Conservation (phyloP, 1,139 yeast genomes). For the Blastobotrys persicus region DNA sequence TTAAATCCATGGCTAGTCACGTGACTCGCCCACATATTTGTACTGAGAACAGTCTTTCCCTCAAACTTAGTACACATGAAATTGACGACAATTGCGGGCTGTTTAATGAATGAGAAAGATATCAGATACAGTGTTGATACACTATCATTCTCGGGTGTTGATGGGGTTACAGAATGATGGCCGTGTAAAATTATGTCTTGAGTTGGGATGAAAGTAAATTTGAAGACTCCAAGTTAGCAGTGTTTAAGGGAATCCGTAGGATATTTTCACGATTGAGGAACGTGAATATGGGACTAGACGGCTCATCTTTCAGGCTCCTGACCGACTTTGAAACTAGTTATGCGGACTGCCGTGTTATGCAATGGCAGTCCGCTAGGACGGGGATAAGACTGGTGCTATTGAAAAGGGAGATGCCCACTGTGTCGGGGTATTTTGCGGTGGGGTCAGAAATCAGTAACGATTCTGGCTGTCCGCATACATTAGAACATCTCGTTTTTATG, state of each 20-base stretch:
- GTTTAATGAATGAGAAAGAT: too few relatives aligned
- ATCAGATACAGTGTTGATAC: too few relatives aligned
- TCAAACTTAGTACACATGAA: too few relatives aligned
- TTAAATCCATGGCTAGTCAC: too few relatives aligned
- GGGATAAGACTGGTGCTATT: conserved; percentile 79
- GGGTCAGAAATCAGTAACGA: conserved; percentile 88
- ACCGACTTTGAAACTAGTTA: conserved; percentile 30
- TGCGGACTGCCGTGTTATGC: conserved; percentile 30
- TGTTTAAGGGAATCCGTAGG: neutral
- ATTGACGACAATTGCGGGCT: too few relatives aligned
- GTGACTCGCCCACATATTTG: too few relatives aligned
- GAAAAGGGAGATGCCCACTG: conserved; percentile 82
- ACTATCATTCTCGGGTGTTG: too few relatives aligned
- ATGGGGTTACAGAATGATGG: too few relatives aligned
- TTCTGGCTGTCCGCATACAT: conserved; percentile 92
- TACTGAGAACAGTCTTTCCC: too few relatives aligned
- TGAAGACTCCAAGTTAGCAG: neutral
- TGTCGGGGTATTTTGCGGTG: conserved; percentile 89
- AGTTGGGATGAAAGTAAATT: neutral
- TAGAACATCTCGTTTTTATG: conserved; percentile 93
- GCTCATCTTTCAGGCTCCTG: conserved; percentile 11
- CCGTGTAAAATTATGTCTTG: neutral
- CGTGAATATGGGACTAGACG: neutral
- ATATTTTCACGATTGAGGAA: neutral
- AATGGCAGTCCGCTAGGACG: conserved; percentile 73